phyloP scores from a whole-genome alignment of 805 yeast species.

The Saturnispora halmiae region DNA sequence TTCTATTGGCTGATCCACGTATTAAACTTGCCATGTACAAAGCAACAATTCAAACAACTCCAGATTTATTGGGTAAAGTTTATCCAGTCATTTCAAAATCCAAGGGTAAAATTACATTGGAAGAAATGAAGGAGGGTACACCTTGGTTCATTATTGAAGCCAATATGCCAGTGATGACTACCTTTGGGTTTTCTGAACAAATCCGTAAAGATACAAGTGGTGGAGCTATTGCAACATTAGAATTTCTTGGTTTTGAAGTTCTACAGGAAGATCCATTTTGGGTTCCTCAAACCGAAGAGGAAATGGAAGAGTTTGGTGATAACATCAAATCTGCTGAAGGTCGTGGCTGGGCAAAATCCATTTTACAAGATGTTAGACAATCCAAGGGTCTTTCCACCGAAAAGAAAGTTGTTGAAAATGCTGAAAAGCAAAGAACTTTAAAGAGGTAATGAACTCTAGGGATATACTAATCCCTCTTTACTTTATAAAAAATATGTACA shows the following conservation, averaged over 20 bases:
- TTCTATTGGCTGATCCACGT: conserved; percentile 81
- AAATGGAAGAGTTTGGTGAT: conserved; percentile 87
- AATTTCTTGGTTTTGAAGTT: conserved; percentile 79
- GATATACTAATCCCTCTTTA: background rate
- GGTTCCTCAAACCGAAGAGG: conserved; percentile 98
- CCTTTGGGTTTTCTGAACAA: conserved; percentile 94
- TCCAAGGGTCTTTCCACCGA: conserved; percentile 86
- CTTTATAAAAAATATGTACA: background rate
- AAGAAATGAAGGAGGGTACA: conserved; percentile 97
- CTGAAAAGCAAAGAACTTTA: conserved; percentile 89
- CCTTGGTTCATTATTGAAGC: conserved; percentile 89
- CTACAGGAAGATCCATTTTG: conserved; percentile 94
- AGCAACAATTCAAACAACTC: conserved; percentile 90
- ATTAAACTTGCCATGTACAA: conserved; percentile 85
- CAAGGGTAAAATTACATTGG: conserved; percentile 76
- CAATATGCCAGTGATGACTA: conserved; percentile 84
- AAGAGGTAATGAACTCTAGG: conserved; percentile 43
- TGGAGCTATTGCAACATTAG: conserved; percentile 92
- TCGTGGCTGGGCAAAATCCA: conserved; percentile 81
- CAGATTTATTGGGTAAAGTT: conserved; percentile 92
- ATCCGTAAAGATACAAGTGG: conserved; percentile 90
- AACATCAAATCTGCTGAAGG: conserved; percentile 56
- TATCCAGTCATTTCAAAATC: conserved; percentile 88
- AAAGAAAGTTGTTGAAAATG: conserved; percentile 82
- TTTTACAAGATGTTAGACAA: conserved; percentile 73